Evolutionary conservation across 1,284 basidiomycete genomes (phyloP).

Genomic region (Moesziomyces aphidis): DNA sequence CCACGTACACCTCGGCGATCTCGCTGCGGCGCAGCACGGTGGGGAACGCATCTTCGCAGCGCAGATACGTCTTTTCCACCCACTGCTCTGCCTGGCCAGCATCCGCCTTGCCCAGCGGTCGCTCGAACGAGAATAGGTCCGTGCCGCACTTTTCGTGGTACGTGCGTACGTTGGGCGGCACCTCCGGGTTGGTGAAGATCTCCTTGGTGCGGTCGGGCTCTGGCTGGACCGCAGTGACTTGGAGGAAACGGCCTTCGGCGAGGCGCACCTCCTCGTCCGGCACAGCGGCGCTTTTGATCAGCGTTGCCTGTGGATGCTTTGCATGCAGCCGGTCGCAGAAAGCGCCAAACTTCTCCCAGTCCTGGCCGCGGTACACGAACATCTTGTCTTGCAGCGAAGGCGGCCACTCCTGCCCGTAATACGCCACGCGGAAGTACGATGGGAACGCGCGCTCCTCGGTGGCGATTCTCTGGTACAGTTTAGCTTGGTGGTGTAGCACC

Average conservation of each 20-base stretch:
- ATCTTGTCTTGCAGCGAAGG: conserved; percentile 84
- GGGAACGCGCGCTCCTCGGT: conserved; percentile 58
- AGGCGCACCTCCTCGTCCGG: conserved; percentile 73
- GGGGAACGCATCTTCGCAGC: conserved; percentile 84
- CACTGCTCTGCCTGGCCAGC: conserved; percentile 70
- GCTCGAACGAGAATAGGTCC: conserved; percentile 74
- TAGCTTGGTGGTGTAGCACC: conserved; percentile 61
- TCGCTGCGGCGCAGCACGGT: conserved; percentile 91
- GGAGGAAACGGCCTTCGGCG: conserved; percentile 68
- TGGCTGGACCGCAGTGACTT: conserved; percentile 85
- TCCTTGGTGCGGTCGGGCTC: conserved; percentile 83
- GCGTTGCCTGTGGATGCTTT: conserved; percentile 87
- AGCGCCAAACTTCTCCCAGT: conserved; percentile 83
- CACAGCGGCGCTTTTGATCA: conserved; percentile 80
- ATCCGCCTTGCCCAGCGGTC: conserved; percentile 64
- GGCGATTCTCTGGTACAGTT: conserved; percentile 61
- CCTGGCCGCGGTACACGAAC: conserved; percentile 86
- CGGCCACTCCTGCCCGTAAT: conserved; percentile 86
- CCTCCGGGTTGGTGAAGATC: conserved; percentile 87
- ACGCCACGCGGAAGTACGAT: conserved; percentile 88
- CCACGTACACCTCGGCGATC: conserved; percentile 79
- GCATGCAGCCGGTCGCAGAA: conserved; percentile 91
- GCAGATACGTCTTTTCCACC: conserved; percentile 78
- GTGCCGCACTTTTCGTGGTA: conserved; percentile 82
- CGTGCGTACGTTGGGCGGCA: conserved; percentile 80